Evolutionary conservation across 2,329 filamentous ascomycete species (phyloP).

Genomic region (Verticillium isaacii): DNA sequence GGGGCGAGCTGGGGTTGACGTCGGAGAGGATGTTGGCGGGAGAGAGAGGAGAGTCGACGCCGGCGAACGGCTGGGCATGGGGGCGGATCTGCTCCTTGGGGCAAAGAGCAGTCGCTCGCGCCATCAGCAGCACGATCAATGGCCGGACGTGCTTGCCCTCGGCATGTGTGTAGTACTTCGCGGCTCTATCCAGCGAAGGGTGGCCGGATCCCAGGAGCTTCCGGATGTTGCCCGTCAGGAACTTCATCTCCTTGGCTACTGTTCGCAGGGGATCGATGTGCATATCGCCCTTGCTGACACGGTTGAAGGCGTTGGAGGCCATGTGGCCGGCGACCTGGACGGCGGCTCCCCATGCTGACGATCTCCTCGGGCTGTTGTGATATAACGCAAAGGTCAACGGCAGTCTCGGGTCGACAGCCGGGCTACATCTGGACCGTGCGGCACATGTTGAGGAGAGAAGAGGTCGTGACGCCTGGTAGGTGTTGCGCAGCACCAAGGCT

Average conservation of each 20-base stretch:
- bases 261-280: constrained; percentile 82
- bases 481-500: constrained; percentile 44
- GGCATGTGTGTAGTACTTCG: constrained; percentile 96
- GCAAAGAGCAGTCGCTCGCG: constrained; percentile 80
- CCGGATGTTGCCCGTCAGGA: constrained; percentile 86
- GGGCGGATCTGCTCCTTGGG: constrained; percentile 47
- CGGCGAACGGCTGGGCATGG: constrained; percentile 34
- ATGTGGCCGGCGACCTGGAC: constrained; percentile 67
- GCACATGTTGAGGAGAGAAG: constrained; percentile 15
- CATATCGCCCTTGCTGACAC: constrained; percentile 60
- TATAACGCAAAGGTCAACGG: constrained; percentile 28
- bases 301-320: constrained; percentile 61
- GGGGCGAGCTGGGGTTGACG: constrained; percentile 65
- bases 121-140: constrained; percentile 93
- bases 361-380: constrained; percentile 38
- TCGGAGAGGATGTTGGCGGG: constrained; percentile 64
- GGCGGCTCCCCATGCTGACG: constrained; percentile 72
- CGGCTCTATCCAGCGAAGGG: constrained; percentile 87
- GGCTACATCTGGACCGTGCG: constrained; percentile 27
- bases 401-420: constrained; percentile 26
- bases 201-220: constrained; percentile 92
- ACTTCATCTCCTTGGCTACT: constrained; percentile 96
- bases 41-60: constrained; percentile 51
- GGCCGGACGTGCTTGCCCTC: constrained; percentile 97
- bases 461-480: constrained; percentile 16